Base-by-base conservation (phyloP, 1,139 yeast genomes). In the Kodamaea plutei region DNA sequence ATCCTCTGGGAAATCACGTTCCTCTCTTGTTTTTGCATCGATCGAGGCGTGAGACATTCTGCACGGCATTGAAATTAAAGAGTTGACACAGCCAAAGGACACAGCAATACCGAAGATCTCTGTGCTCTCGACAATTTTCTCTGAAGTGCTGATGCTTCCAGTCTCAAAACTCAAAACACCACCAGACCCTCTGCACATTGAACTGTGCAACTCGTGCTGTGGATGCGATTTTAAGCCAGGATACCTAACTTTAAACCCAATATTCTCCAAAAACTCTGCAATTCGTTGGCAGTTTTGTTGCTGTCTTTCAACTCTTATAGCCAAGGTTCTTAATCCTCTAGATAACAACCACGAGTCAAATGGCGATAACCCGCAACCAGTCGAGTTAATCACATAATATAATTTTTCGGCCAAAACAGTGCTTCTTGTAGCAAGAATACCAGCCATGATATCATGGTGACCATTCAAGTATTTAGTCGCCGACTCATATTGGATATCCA, bases 1-100 rank as follows among this genome's bases (percentile, higher is more conserved):
- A 55, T 89, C 96, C 57, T 88, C 96, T 2, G 96, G 96, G 61
- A 88, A 79, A 23, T 80, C 87, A 52, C 96, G 74, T 56, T 84
- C 95, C 37, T 80, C 79, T 54, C 96, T 74, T 6, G 88, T 80
- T 49, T 84, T 78, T 22, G 88, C 82, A 50, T 87, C 96, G 42
- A 89, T 88, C 5, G 95, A 81, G n/a, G 96, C 96, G 53, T 88
- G 96, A 2, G 95, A 84, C 96, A 88, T 88, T 56, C 77, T 77
- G 58, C 96, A 85, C 8, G 96, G 96, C 82, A 88, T 76, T 28
- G 93, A 83, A 37, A 89, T 85, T 48, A 89, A 69, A 12, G 95
- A 84, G 60, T 87, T 85, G 36, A 89, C 96, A 56, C 95, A 84
- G 12, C 97, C 97, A 59, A 89, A 89, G 5, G 95, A 84, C 4